Evolutionary conservation across 177 flowering plant species (phyloP).

Genomic region (Vitis hybrid): DNA sequence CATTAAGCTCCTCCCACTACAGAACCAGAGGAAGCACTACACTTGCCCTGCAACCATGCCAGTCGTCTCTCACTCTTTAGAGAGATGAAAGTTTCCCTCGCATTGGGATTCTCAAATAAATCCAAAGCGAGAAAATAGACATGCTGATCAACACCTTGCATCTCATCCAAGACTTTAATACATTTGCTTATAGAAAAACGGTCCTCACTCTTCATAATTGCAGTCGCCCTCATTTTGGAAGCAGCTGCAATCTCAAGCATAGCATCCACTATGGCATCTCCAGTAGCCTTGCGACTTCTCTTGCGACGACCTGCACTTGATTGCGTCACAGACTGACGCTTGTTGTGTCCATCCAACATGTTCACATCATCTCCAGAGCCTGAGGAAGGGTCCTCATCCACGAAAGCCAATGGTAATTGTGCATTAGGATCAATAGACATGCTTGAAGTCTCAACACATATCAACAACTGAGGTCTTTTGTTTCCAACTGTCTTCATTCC

Average conservation of each 20-base stretch:
- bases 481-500: constrained; percentile 26
- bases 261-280: constrained; percentile 75
- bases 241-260: constrained; percentile 79
- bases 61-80: constrained; percentile 55
- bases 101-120: constrained; percentile 57
- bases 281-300: constrained; percentile 67
- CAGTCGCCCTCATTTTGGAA: constrained; percentile 66
- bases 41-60: constrained; percentile 66
- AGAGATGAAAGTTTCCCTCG: constrained; percentile 63
- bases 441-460: constrained; percentile 22
- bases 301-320: constrained; percentile 50
- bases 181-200: constrained; percentile 72
- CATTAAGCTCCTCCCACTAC: background rate
- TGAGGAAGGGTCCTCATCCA: constrained; percentile 63
- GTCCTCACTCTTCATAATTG: constrained; percentile 56
- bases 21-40: constrained; percentile 32
- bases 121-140: constrained; percentile 67
- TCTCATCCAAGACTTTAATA: constrained; percentile 60
- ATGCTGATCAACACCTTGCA: constrained; percentile 56
- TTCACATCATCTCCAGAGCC: constrained; percentile 69
- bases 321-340: constrained; percentile 40
- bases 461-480: constrained; percentile 10
- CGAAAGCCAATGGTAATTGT: constrained; percentile 17
- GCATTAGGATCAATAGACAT: constrained; percentile 45
- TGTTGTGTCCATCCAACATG: constrained; percentile 58